Conservation (phyloP, 352 stramenopile genomes). For the Phytophthora chlamydospora region DNA sequence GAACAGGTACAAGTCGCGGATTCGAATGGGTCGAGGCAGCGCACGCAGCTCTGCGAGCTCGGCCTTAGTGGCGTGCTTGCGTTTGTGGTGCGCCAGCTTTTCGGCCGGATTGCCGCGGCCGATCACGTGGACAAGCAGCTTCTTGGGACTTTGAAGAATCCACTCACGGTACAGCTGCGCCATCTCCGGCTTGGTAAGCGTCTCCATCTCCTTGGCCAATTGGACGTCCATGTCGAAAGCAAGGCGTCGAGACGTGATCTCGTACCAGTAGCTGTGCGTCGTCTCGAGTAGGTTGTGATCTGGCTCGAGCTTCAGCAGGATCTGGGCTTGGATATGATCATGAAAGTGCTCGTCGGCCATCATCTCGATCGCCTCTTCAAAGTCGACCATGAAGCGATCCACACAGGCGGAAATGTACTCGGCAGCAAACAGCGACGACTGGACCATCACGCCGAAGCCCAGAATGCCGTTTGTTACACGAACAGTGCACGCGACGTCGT, state of each 20-base stretch:
- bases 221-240: conserved; percentile 77
- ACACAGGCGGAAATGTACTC: conserved; percentile 72
- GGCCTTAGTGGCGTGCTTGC: conserved; percentile 36
- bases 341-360: conserved; percentile 78
- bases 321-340: conserved; percentile 82
- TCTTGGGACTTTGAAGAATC: conserved; percentile 69
- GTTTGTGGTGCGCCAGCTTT: conserved; percentile 39
- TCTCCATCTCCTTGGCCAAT: conserved; percentile 75
- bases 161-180: conserved; percentile 62
- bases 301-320: conserved; percentile 80
- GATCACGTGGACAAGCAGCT: conserved; percentile 73
- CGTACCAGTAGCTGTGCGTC: conserved; percentile 81
- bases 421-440: conserved; percentile 78
- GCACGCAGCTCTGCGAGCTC: conserved; percentile 31
- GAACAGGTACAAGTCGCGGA: conserved; percentile 67
- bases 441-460: conserved; percentile 82
- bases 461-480: conserved; percentile 83
- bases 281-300: conserved; percentile 84
- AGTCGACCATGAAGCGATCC: conserved; percentile 80
- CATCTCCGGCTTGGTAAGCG: conserved; percentile 70
- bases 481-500: conserved; percentile 89
- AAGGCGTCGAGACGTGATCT: conserved; percentile 75
- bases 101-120: conserved; percentile 52
- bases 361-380: conserved; percentile 68
- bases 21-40: conserved; percentile 38